phyloP scores from a whole-genome alignment of 331 rosid genomes.

The Quercus phellos region DNA sequence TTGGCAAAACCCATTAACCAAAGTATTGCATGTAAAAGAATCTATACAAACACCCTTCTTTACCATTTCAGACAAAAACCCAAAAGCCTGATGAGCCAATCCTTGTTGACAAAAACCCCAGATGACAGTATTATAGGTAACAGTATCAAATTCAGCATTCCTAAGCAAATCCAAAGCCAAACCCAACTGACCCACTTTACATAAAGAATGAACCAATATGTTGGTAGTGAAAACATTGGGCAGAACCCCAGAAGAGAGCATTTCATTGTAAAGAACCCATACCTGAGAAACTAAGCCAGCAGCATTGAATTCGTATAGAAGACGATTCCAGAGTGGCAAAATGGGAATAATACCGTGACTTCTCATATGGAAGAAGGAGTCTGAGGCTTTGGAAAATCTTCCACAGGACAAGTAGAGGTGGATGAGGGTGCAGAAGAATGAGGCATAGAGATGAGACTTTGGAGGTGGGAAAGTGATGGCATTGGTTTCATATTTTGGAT shows the following conservation, averaged over 20 bases:
- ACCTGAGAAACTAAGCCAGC: constrained; percentile 62
- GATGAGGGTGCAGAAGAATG: constrained; percentile 69
- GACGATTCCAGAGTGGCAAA: constrained; percentile 53
- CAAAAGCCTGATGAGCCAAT: constrained; percentile 58
- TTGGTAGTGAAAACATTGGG: constrained; percentile 62
- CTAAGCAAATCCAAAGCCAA: constrained; percentile 52
- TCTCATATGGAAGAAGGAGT: constrained; percentile 53
- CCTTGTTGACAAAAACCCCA: constrained; percentile 70
- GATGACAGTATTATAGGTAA: constrained; percentile 62
- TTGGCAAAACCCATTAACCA: constrained; percentile 60
- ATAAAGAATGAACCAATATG: constrained; percentile 66
- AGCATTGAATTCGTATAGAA: constrained; percentile 54
- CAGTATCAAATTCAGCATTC: constrained; percentile 39
- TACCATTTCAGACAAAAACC: constrained; percentile 72
- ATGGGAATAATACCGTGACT: constrained; percentile 47
- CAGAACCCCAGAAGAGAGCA: constrained; percentile 56
- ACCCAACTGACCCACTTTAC: constrained; percentile 60
- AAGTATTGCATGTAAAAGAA: constrained; percentile 53
- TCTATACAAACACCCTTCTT: constrained; percentile 46
- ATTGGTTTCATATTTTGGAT: background rate
- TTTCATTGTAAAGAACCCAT: constrained; percentile 42
- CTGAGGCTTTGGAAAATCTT: constrained; percentile 42
- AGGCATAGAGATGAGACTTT: constrained; percentile 46
- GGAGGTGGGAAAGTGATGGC: constrained; percentile 25
- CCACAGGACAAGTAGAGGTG: constrained; percentile 62